Conservation (phyloP, 2,329 filamentous ascomycete species). For the Scedosporium minutisporum region DNA sequence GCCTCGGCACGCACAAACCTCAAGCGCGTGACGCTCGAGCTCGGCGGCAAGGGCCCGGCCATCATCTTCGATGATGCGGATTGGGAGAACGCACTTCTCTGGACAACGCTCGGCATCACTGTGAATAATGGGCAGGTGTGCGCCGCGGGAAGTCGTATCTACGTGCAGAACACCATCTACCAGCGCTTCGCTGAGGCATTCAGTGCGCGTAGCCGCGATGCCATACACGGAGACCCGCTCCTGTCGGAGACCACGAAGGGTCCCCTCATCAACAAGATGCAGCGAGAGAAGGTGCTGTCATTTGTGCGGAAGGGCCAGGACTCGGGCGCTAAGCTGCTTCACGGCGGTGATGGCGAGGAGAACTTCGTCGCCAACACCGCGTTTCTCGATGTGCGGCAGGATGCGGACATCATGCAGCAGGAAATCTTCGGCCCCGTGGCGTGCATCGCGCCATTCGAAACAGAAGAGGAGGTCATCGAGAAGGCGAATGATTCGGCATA, state of each 20-base stretch:
- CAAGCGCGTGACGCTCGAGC: conserved; percentile 78
- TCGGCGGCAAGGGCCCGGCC: conserved; percentile 90
- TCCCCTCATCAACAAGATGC: conserved; percentile 76
- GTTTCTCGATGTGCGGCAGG: conserved; percentile 39
- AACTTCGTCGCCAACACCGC: conserved; percentile 50
- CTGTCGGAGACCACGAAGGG: conserved; percentile 64
- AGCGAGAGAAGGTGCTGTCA: conserved; percentile 65
- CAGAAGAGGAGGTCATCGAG: conserved; percentile 37
- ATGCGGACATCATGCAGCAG: conserved; percentile 13
- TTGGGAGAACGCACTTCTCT: conserved; percentile 69
- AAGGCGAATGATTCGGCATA: conserved; percentile 41
- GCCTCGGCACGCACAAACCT: conserved; percentile 72
- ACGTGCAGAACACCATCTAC: conserved; percentile 69
- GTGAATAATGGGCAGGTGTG: conserved; percentile 95
- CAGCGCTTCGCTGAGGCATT: conserved; percentile 62
- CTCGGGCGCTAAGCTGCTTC: conserved; percentile 65
- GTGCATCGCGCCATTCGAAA: conserved; percentile 28
- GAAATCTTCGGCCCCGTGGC: conserved; percentile 19
- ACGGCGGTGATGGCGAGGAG: conserved; percentile 70
- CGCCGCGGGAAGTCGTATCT: conserved; percentile 78
- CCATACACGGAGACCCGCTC: conserved; percentile 70
- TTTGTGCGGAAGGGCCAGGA: conserved; percentile 71
- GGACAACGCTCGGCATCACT: conserved; percentile 64
- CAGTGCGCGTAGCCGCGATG: conserved; percentile 60
- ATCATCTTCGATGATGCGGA: conserved; percentile 96